Evolutionary conservation across 345 rosid species (phyloP).

Genomic region (Abelmoschus esculentus): DNA sequence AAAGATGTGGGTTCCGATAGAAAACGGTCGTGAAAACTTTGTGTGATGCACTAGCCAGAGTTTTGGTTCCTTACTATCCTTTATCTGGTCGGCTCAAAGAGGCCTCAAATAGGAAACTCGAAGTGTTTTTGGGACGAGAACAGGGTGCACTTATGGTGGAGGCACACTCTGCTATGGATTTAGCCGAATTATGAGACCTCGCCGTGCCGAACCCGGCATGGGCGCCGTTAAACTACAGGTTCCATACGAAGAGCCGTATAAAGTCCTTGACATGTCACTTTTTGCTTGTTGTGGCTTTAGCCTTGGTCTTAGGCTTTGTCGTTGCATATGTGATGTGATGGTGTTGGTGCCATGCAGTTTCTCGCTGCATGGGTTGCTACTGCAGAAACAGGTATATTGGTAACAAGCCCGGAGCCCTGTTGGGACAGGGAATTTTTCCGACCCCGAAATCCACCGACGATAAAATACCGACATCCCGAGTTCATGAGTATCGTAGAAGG

Average conservation of each 20-base stretch:
- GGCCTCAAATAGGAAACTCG: constrained; percentile 49
- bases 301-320: constrained; percentile 39
- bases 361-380: constrained; percentile 77
- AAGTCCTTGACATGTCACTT: constrained; percentile 49
- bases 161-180: constrained; percentile 44
- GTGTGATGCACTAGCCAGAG: constrained; percentile 43
- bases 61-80: constrained; percentile 81
- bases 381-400: constrained; percentile 45
- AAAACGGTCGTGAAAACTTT: constrained; percentile 30
- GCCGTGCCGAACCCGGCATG: constrained; percentile 83
- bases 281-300: constrained; percentile 81
- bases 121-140: constrained; percentile 60
- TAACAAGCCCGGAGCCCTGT: constrained; percentile 50
- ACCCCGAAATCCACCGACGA: constrained; percentile 62
- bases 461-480: constrained; percentile 60
- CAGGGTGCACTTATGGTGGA: constrained; percentile 77
- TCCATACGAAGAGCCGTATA: constrained; percentile 72
- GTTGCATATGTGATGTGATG: constrained; percentile 85
- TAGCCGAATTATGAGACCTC: constrained; percentile 68
- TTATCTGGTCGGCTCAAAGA: constrained; percentile 74
- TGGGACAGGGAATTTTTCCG: constrained; percentile 67
- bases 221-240: constrained; percentile 62
- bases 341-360: constrained; percentile 91
- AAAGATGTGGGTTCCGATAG: constrained; percentile 4
- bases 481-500: constrained; percentile 64